Conservation (phyloP, 2,329 filamentous ascomycete species). For the Arthrobotrys iridis region DNA sequence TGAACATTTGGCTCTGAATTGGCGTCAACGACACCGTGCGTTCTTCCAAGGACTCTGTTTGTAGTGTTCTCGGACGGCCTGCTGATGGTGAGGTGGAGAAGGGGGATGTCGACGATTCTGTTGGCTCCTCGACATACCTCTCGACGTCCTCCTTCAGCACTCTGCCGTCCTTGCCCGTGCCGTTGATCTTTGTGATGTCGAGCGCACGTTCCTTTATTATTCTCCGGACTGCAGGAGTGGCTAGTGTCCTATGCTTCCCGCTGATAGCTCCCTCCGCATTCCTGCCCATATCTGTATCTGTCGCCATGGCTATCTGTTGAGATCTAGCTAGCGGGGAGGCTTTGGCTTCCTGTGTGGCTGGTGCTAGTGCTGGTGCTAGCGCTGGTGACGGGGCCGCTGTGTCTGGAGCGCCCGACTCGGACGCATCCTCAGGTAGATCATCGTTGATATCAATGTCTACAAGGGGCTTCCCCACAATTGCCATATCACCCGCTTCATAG, state of each 20-base stretch:
- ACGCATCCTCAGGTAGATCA: conserved; percentile 44
- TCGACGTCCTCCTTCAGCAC: conserved; percentile 93
- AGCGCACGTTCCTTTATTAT: conserved; percentile 81
- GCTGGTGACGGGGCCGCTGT: too few species aligned
- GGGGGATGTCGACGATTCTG: not conserved
- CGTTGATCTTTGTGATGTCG: conserved; percentile 79
- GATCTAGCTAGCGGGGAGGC: not conserved
- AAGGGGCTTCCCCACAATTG: conserved; percentile 90
- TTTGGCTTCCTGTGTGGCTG: conserved; percentile 48
- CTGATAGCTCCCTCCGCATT: conserved; percentile 28
- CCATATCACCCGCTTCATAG: conserved; percentile 96
- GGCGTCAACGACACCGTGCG: conserved; percentile 74
- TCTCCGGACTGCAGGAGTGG: conserved; percentile 91
- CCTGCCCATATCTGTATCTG: too few species aligned
- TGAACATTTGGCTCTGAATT: conserved; percentile 94
- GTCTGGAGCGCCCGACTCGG: conserved; percentile 47
- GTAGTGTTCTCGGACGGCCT: conserved; percentile 55
- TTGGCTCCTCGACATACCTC: conserved; percentile 69
- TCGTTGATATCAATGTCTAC: conserved; percentile 85
- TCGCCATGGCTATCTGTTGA: too few species aligned
- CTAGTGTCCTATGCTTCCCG: conserved; percentile 67
- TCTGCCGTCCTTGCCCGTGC: conserved; percentile 88
- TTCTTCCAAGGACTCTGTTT: conserved; percentile 69
- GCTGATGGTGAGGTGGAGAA: not conserved
- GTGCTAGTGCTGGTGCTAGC: too few species aligned